phyloP scores from a whole-genome alignment of 2,329 filamentous ascomycete genomes.

The Fusarium pilosicola region DNA sequence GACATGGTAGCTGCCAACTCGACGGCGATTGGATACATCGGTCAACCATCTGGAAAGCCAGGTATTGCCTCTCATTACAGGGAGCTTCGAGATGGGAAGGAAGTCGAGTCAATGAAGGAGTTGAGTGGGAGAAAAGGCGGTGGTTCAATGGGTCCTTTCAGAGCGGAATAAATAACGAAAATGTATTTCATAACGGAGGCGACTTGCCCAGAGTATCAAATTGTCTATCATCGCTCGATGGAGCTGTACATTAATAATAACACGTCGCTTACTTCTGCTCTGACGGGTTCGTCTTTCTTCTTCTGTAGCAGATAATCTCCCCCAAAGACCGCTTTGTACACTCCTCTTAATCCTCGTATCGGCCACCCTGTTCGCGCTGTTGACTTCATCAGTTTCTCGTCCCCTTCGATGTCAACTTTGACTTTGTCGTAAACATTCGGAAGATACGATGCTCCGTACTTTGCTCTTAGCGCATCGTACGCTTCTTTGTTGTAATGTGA shows the following conservation, averaged over 20 bases:
- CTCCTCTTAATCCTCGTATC: slow-evolving; percentile 57
- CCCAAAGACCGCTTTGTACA: slow-evolving; percentile 56
- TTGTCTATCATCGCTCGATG: slow-evolving; percentile 19
- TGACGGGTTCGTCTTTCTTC: slow-evolving; percentile 19
- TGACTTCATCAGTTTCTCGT: slow-evolving; percentile 44
- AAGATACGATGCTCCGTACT: slow-evolving; percentile 68
- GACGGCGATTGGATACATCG: slow-evolving; percentile 21
- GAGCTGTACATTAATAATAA: slow-evolving; percentile 12
- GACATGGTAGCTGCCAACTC: slow-evolving; percentile 25
- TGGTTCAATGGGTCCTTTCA: slow-evolving; percentile 44
- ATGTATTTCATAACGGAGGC: slow-evolving; percentile 2
- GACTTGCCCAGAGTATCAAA: slow-evolving; percentile 28
- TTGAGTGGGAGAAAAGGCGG: slow-evolving; percentile 46
- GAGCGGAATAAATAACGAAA: slow-evolving; percentile 40
- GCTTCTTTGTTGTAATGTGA: slow-evolving; percentile 66
- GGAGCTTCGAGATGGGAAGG: slow-evolving; percentile 30
- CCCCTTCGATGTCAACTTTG: slow-evolving; percentile 57
- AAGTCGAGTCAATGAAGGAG: slow-evolving; percentile 41
- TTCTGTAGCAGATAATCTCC: slow-evolving; percentile 59
- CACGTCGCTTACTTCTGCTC: slow-evolving; percentile 14
- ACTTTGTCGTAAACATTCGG: slow-evolving; percentile 77
- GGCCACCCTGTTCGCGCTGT: slow-evolving; percentile 53
- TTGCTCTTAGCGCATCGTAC: slow-evolving; percentile 67
- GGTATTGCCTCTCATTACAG: slow-evolving; percentile 29
- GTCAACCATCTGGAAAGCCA: slow-evolving; percentile 8